Evolutionary conservation across 352 stramenopile genomes (phyloP).

Genomic region (Saprolegnia diclina): DNA sequence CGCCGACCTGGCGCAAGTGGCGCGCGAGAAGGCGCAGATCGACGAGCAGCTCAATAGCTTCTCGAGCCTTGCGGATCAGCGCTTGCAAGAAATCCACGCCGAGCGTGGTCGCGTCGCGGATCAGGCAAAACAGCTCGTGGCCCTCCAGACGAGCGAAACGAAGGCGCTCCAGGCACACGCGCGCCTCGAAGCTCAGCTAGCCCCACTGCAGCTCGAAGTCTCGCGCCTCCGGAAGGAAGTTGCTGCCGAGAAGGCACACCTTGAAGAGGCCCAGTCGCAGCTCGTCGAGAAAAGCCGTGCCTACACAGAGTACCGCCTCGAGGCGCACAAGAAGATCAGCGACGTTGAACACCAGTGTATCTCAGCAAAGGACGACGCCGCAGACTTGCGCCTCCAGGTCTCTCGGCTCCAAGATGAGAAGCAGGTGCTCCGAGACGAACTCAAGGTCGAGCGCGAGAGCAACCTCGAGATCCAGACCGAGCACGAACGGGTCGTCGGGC

Average conservation of each 20-base stretch:
- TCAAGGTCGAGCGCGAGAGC: conserved; percentile 39
- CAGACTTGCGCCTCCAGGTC: conserved; percentile 29
- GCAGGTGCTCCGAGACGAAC: conserved; percentile 47
- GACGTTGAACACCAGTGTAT: conserved; percentile 50
- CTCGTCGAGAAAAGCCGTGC: conserved; percentile 58
- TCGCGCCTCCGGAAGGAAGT: conserved; percentile 50
- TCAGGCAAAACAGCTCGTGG: conserved; percentile 48
- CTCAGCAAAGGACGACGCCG: conserved; percentile 48
- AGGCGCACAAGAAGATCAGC: conserved; percentile 44
- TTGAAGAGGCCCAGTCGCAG: conserved; percentile 56
- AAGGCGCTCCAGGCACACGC: conserved; percentile 51
- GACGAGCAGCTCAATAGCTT: conserved; percentile 43
- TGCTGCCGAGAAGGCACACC: conserved; percentile 46
- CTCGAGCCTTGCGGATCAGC: conserved; percentile 50
- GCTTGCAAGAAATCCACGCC: conserved; percentile 52
- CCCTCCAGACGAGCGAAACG: conserved; percentile 54
- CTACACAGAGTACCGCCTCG: conserved; percentile 53
- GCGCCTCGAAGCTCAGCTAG: conserved; percentile 55
- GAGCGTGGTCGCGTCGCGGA: conserved; percentile 46
- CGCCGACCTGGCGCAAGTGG: conserved; percentile 37
- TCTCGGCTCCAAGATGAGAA: conserved; percentile 65
- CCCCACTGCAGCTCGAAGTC: conserved; percentile 44
- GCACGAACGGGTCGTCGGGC: conserved; percentile 56
- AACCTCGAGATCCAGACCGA: conserved; percentile 40
- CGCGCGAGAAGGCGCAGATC: conserved; percentile 50